Percentiles rank a stretch among this genome's conserved stretches.
phyloP scores from a whole-genome alignment of 345 rosid genomes.

The Citrus hindsii region DNA sequence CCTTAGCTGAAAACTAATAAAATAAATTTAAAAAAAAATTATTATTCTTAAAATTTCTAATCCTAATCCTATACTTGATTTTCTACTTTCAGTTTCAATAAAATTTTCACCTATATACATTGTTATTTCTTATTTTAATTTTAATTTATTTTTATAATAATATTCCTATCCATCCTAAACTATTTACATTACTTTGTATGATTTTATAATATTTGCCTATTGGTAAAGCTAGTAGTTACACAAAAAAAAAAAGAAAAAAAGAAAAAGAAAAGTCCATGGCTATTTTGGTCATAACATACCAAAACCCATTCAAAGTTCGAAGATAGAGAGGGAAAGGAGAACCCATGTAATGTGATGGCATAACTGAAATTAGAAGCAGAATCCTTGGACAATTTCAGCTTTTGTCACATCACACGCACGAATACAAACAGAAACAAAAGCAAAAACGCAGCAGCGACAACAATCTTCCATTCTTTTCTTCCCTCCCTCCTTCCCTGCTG shows the following conservation, averaged over 20 bases:
- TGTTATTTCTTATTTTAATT: too few species aligned
- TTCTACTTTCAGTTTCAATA: too few species aligned
- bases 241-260: too few species aligned
- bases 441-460: background rate
- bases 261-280: background rate
- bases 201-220: too few species aligned
- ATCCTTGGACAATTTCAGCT: conserved; percentile 5
- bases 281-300: background rate
- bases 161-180: too few species aligned
- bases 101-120: too few species aligned
- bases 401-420: background rate
- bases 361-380: background rate
- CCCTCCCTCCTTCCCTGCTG: background rate
- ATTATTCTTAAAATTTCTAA: too few species aligned
- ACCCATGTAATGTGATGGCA: background rate
- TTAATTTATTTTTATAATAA: too few species aligned
- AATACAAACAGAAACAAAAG: background rate
- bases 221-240: background rate
- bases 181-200: too few species aligned
- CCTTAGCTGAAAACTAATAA: too few species aligned
- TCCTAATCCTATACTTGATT: too few species aligned
- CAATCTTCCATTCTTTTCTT: background rate
- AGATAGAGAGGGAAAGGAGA: background rate
- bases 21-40: too few species aligned
- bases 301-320: background rate